Evolutionary conservation across 805 yeast genomes (phyloP).

Genomic region (Saccharomycopsis olivae): DNA sequence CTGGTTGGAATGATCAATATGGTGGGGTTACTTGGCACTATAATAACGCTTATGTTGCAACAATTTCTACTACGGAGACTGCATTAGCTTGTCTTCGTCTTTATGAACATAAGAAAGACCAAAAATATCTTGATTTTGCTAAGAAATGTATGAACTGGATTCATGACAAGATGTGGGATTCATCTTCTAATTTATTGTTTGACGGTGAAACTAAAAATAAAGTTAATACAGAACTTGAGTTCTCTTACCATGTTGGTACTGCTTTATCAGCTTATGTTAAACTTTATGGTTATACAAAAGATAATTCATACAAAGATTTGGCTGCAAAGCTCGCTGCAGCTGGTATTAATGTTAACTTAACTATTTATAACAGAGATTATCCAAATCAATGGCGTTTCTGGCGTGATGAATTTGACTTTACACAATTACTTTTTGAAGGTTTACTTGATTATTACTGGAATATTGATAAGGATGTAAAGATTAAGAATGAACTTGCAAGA

Average conservation of each 20-base stretch:
- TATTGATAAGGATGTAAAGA: constrained; percentile 25
- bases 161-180: constrained; percentile 39
- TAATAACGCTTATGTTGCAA: constrained; percentile 44
- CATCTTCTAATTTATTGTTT: constrained; percentile 41
- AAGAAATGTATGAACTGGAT: constrained; percentile 49
- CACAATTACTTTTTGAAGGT: constrained; percentile 57
- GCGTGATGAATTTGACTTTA: constrained; percentile 53
- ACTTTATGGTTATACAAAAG: constrained; percentile 40
- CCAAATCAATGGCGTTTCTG: constrained; percentile 45
- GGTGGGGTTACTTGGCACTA: constrained; percentile 68
- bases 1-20: constrained; percentile 46
- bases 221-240: constrained; percentile 40
- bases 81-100: constrained; percentile 53
- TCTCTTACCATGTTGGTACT: constrained; percentile 61
- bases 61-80: constrained; percentile 59
- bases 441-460: constrained; percentile 48
- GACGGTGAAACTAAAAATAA: constrained; percentile 45
- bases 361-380: constrained; percentile 52
- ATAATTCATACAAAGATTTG: constrained; percentile 35
- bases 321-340: constrained; percentile 36
- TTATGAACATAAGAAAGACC: constrained; percentile 41
- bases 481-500: constrained; percentile 41
- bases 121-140: constrained; percentile 47
- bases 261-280: constrained; percentile 45
- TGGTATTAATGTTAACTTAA: constrained; percentile 43